These are phyloP conservation scores for Austroboletus festivus DNA, from an alignment of 768 basidiomycete species.

Conservation along the genomic window DNA sequence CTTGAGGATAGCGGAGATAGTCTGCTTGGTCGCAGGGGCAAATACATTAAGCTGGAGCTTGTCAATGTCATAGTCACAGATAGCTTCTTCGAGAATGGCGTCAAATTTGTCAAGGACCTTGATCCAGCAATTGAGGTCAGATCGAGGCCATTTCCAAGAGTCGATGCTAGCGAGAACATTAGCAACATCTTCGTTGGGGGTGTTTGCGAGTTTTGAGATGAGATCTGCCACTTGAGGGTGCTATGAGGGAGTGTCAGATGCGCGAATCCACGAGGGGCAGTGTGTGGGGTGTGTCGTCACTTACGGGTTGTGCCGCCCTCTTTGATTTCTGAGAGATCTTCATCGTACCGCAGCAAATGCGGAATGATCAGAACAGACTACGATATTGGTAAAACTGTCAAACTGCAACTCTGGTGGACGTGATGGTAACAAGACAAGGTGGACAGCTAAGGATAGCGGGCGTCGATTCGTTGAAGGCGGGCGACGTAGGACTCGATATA, in stretches of 20 bases:
- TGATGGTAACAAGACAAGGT: constrained; percentile 13
- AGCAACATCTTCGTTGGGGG: constrained; percentile 69
- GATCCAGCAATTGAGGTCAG: constrained; percentile 96
- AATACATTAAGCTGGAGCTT: constrained; percentile 81
- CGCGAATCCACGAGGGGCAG: constrained; percentile 1
- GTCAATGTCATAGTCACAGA: constrained; percentile 82
- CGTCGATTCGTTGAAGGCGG: constrained; percentile 13
- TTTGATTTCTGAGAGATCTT: constrained; percentile 86
- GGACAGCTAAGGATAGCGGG: background rate
- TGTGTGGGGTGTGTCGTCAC: constrained; percentile 25
- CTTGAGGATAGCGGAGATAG: constrained; percentile 77
- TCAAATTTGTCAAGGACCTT: constrained; percentile 96
- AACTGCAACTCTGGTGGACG: constrained; percentile 6
- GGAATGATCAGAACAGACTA: constrained; percentile 18
- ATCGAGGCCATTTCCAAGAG: constrained; percentile 91
- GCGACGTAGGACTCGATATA: constrained; percentile 30
- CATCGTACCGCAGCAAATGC: constrained; percentile 64
- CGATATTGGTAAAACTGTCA: constrained; percentile 3
- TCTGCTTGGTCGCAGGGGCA: constrained; percentile 66
- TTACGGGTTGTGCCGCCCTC: constrained; percentile 74
- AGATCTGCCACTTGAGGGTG: constrained; percentile 79
- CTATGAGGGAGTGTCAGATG: constrained; percentile 36
- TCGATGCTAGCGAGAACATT: constrained; percentile 66
- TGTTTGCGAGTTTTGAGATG: constrained; percentile 64
- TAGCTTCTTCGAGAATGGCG: constrained; percentile 75